Base-by-base conservation (phyloP, 2,329 filamentous ascomycete genomes). In the Botrytis medusae region DNA sequence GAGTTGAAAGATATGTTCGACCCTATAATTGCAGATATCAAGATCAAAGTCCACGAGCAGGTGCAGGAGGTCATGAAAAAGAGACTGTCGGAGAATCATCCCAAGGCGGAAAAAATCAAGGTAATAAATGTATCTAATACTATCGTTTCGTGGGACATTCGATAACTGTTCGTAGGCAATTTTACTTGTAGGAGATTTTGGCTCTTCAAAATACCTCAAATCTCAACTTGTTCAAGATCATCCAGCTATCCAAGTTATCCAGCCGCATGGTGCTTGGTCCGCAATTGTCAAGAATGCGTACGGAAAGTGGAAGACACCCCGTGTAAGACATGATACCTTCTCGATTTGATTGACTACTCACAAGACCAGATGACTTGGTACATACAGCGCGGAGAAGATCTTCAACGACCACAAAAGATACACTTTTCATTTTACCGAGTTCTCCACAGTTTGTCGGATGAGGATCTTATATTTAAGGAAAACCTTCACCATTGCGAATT, bases 1-100 rank as follows among this genome's bases (percentile, higher is more conserved):
- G 75, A 87, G 89, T 72, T 89, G 87, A 73, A 87, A 87, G 72
- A 92, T 90, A 34, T 84, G 80, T 74, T 78, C 79, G 6, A 78
- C 60, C 83, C 84, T 85, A 34, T 84, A 80, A 69, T 83, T 81
- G 0, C 78, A 79, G 0, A 84, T 84, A 65, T 77, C 85, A 18
- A 81, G 82, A 51, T 80, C 78, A 48, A 85, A 14, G 80, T 87
- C 1, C 75, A 82, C 22, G 81, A 84, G 71, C 83, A 86, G 51
- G 82, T 85, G 74, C 79, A 82, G 40, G 76, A 84, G 10, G 83
- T 86, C 63, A 83, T 81, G 1, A 82, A 82, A 3, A 77, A 75
- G 37, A 48, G 74, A 57, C 18, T 72, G 5, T 22, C 18, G 14
- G 73, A 84, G 77, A 76, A 84, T 77, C 81, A 87, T 80, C 81